These are phyloP conservation scores for Podila horticola DNA, from an alignment of 192 early-diverging fungal species.

Conservation along the genomic window DNA sequence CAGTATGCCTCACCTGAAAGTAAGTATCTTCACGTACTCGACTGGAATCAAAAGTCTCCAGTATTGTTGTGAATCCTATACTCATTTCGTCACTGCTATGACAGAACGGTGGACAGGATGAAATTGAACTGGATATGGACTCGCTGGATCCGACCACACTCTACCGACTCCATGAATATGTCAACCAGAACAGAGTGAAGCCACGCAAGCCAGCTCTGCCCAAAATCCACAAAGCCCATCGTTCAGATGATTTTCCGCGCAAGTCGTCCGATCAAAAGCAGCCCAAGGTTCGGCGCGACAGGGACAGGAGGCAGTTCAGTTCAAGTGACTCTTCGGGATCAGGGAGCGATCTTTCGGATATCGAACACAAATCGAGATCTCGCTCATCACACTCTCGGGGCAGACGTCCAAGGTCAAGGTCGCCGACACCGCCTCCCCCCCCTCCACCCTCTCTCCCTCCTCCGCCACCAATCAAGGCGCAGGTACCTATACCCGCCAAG, in stretches of 20 bases:
- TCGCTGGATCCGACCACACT: constrained; percentile 84
- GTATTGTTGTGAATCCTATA: not conserved
- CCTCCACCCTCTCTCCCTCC: not conserved
- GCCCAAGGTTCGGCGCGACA: not conserved
- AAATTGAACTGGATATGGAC: constrained; percentile 98
- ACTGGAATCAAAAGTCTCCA: no score
- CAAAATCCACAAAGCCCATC: constrained; percentile 58
- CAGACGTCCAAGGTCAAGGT: not conserved
- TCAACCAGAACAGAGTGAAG: constrained; percentile 64
- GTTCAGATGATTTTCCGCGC: not conserved
- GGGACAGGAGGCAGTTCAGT: not conserved
- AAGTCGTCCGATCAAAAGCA: not conserved
- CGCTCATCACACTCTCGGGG: not conserved
- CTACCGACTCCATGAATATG: constrained; percentile 88
- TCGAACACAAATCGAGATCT: not conserved
- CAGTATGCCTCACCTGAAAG: constrained; percentile 65
- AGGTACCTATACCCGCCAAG: not conserved
- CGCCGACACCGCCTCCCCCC: not conserved
- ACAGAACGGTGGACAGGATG: constrained; percentile 72
- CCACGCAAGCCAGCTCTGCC: constrained; percentile 58
- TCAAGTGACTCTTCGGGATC: not conserved
- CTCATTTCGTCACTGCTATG: not conserved
- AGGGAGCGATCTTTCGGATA: not conserved
- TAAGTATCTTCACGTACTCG: constrained; percentile 21
- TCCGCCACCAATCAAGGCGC: not conserved